Percentiles rank a stretch among this genome's conserved stretches.
Evolutionary conservation across 371 early-diverging fungal genomes (phyloP).

Genomic region (Saksenaea vasiformis): DNA sequence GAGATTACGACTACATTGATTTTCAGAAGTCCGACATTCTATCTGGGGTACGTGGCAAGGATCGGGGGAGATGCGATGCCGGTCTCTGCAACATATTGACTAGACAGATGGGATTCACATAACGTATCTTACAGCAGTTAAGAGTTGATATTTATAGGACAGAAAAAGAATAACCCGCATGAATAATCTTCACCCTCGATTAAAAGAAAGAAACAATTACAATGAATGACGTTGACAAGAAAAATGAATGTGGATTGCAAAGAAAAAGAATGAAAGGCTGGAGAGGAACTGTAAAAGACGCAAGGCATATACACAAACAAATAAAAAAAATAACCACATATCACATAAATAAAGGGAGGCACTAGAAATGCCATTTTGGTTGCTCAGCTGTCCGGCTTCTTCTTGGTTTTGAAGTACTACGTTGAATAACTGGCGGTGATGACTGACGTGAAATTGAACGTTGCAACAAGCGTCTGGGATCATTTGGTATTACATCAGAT

Average conservation of each 20-base stretch:
- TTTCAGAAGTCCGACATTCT: too few relatives aligned
- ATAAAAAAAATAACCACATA: not conserved
- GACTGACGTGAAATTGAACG: constrained; percentile 1
- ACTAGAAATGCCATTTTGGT: constrained; percentile 32
- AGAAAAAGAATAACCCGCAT: not conserved
- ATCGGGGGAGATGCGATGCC: too few relatives aligned
- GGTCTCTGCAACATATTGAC: too few relatives aligned
- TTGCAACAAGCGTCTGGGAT: constrained; percentile 1
- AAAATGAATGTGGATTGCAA: not conserved
- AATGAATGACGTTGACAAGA: not conserved
- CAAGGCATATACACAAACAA: constrained; percentile 6
- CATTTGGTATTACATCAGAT: not conserved
- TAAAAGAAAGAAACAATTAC: not conserved
- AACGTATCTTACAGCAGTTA: too few relatives aligned
- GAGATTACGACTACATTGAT: too few relatives aligned
- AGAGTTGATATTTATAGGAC: too few relatives aligned
- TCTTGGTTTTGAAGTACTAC: constrained; percentile 8
- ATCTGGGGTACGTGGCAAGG: too few relatives aligned
- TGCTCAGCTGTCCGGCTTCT: constrained; percentile 21
- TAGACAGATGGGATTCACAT: too few relatives aligned
- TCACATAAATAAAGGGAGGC: constrained; percentile 1
- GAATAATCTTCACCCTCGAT: constrained; percentile 1
- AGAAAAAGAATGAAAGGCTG: not conserved
- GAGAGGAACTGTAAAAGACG: constrained; percentile 1
- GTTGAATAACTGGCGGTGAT: constrained; percentile 2